Base-by-base conservation (phyloP, 805 yeast species). In the Sugiyamaella mastotermitis region DNA sequence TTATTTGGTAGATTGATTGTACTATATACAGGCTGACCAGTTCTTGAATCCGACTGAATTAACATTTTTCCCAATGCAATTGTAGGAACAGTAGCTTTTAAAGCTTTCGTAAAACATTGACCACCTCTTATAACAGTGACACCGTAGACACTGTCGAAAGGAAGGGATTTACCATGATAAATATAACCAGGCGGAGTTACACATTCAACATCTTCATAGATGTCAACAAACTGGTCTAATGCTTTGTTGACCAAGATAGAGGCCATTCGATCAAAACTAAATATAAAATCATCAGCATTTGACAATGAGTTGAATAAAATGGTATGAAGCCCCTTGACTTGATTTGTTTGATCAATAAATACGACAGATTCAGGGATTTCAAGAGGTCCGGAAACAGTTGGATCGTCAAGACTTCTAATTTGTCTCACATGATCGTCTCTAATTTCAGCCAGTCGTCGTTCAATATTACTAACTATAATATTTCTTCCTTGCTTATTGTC, bases 21-120 rank as follows among this genome's bases (percentile, higher is more conserved):
- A 57, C 88, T 96, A 43, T 92, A 67, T 55, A 82, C 88, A 1
- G 98, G 97, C 61, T 90, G 97, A 6, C 97, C 97, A 0, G 97
- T 88, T 16, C 67, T 61, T 0, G 92, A 69, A 57, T 88, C 95
- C 5, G 94, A 80, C 60, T 87, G 95, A 50, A 90, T 87, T 33
- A 90, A 65, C 17, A 90, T 57, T 53, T 88, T 84, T 0, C 98
- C 97, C 24, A 86, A 69, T 8, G 76, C 71, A 9, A 85, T 78
- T 35, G 79, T 85, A 7, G 1, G 96, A 18, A 86, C 67, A 0
- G 88, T 75, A 47, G 78, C 78, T 43, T 83, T 74, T 27, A 90
- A 65, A 0, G 95, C 80, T 21, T 72, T 74, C 74, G 83, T 79
- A 53, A 88, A 88, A 54, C 95, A 84, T 56, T 87, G 97, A 4